Percentiles rank a stretch among this genome's conserved stretches.
phyloP scores from a whole-genome alignment of 768 basidiomycete genomes.

The Daedaleopsis nitida region DNA sequence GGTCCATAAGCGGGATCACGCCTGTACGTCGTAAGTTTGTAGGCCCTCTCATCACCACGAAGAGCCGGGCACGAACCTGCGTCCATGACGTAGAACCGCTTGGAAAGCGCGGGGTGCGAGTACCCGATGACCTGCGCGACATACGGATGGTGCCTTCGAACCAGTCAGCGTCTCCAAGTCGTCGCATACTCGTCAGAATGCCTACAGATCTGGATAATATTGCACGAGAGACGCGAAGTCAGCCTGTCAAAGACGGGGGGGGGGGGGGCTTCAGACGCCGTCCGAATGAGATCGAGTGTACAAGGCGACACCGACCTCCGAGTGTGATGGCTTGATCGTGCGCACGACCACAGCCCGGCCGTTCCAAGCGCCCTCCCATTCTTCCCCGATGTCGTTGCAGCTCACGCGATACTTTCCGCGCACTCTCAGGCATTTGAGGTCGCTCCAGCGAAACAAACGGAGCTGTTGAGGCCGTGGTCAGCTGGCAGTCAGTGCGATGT shows the following conservation, averaged over 20 bases:
- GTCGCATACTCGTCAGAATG: background rate
- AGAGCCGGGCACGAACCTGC: background rate
- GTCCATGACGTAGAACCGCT: conserved; percentile 16
- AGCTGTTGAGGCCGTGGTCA: too few species aligned
- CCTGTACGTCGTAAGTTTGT: background rate
- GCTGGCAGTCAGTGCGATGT: too few species aligned
- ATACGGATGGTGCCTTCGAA: conserved; percentile 6
- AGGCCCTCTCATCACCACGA: too few species aligned
- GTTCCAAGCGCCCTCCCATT: conserved; percentile 15
- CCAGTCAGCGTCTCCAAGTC: background rate
- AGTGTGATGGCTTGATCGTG: background rate
- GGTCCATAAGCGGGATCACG: background rate
- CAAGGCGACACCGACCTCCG: background rate
- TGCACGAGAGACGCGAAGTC: background rate
- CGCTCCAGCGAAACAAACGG: conserved; percentile 12
- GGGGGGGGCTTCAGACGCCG: too few species aligned
- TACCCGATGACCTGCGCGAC: conserved; percentile 9
- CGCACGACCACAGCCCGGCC: conserved; percentile 11
- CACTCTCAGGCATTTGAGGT: background rate
- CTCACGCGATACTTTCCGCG: background rate
- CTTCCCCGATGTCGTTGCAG: background rate
- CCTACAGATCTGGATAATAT: conserved; percentile 3
- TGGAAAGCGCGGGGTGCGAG: conserved; percentile 2
- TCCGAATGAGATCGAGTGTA: background rate
- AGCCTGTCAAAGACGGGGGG: too few species aligned